Evolutionary conservation across 495 filamentous ascomycete species (phyloP), one percentile per base, ranked within the genome.

Genomic region (Tuber indicum): DNA sequence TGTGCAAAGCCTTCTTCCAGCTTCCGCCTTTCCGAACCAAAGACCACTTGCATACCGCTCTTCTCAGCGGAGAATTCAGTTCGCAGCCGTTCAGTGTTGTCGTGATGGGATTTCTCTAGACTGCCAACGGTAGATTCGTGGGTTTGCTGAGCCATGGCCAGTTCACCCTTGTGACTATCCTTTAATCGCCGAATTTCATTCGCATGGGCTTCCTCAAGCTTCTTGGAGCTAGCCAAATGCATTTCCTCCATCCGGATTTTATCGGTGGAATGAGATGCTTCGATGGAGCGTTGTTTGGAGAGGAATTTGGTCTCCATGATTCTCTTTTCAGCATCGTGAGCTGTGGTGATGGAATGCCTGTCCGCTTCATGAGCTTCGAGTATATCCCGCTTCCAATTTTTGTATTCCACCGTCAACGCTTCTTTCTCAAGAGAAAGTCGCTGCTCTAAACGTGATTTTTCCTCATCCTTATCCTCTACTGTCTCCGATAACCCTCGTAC

Each of bases 401-500:
- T 86, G 83, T 86, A 87, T 49, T 86, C 85, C 16, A 75, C 78
- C 76, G 84, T 85, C 75, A 86, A 79, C 2, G 85, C 76, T 62
- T 86, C 86, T 44, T 85, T 86, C 81, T 89, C 87, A 43, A 87
- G 86, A 72, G 88, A 87, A 21, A 84, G 82, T 81, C 86, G 86
- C 76, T 86, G 85, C 77, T 87, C 87, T 71, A 88, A 84, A 23
- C 84, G 84, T 44, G 84, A 79, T n/a, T 81, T 79, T 58, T 86
- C 85, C 23, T 86, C 84, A 58, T 88, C 84, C 74, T 86, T 85
- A 19, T 82, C 80, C 44, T 84, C 83, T n/a, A 89, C 85, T 80
- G 88, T 86, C 52, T 87, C 87, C 70, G 89, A 88, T 32, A 91
- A 81, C 75, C 89, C 88, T 41, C 86, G 86, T 8, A 92, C 85